phyloP scores from a whole-genome alignment of 2,329 filamentous ascomycete species.

The Pseudohalonectria lignicola region DNA sequence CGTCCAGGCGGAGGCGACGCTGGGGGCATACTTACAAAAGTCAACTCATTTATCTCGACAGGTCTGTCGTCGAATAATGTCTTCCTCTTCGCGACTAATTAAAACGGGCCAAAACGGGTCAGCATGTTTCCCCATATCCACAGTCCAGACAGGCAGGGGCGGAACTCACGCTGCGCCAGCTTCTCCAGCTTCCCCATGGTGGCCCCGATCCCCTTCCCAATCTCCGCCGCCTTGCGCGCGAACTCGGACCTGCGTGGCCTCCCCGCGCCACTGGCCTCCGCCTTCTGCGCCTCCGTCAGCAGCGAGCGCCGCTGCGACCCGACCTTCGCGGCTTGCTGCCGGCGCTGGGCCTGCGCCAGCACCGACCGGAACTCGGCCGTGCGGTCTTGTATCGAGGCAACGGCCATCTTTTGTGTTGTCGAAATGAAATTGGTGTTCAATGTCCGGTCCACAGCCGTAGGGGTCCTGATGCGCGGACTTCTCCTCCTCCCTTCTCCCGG shows the following conservation, averaged over 20 bases:
- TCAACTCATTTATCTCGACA: slow-evolving; percentile 93
- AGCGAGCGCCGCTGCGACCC: slow-evolving; percentile 73
- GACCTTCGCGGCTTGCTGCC: slow-evolving; percentile 65
- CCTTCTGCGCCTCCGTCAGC: slow-evolving; percentile 62
- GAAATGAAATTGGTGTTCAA: too few relatives aligned
- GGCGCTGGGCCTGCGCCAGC: slow-evolving; percentile 72
- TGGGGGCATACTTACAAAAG: slow-evolving; percentile 63
- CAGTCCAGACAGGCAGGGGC: too few relatives aligned
- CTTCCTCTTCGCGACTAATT: slow-evolving; percentile 93
- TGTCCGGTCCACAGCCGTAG: too few relatives aligned
- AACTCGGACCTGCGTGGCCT: slow-evolving; percentile 73
- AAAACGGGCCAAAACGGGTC: too few relatives aligned
- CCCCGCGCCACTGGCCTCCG: slow-evolving; percentile 41
- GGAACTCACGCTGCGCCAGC: slow-evolving; percentile 75
- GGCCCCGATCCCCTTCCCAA: slow-evolving; percentile 79
- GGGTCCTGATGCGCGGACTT: too few relatives aligned
- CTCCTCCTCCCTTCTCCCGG: too few relatives aligned
- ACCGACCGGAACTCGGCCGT: slow-evolving; percentile 93
- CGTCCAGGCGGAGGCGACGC: too few relatives aligned
- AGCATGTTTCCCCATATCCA: too few relatives aligned
- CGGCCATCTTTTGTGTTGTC: too few relatives aligned
- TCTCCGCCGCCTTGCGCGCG: slow-evolving; percentile 80
- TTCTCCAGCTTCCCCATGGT: slow-evolving; percentile 96
- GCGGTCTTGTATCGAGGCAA: slow-evolving; percentile 84
- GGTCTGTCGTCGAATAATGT: slow-evolving; percentile 95